Evolutionary conservation across 768 basidiomycete species (phyloP).

Genomic region (Suillus americanus): DNA sequence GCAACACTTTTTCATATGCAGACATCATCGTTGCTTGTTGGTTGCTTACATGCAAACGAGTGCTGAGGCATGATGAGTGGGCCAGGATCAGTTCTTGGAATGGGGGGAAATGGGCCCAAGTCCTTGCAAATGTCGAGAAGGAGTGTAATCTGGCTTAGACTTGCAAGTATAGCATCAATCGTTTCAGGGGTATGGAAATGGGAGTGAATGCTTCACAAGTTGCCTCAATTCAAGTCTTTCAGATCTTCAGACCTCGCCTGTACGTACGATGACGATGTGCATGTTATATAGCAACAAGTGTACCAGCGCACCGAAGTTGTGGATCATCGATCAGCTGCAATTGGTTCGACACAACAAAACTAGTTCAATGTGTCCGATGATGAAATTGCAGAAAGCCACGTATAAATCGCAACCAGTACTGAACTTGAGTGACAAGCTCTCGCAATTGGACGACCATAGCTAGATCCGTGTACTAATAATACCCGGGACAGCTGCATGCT

Average conservation of each 20-base stretch:
- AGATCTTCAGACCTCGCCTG: neutral
- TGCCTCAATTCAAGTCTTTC: neutral
- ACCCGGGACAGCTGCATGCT: neutral
- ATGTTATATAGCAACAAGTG: neutral
- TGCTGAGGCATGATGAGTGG: conserved; percentile 27
- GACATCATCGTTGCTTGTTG: conserved; percentile 26
- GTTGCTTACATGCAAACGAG: conserved; percentile 17
- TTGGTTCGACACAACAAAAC: neutral
- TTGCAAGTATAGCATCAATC: neutral
- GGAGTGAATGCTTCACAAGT: neutral
- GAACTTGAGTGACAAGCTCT: neutral
- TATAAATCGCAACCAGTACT: neutral
- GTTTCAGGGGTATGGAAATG: neutral
- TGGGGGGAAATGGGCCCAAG: conserved; percentile 25
- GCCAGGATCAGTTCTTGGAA: conserved; percentile 22
- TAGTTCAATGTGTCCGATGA: neutral
- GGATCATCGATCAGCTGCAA: neutral
- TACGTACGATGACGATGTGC: neutral
- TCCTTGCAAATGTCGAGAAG: conserved; percentile 23
- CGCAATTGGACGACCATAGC: neutral
- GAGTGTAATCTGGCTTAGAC: conserved; percentile 22
- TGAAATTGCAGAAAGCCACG: neutral
- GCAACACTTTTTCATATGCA: conserved; percentile 29
- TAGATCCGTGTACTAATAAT: neutral
- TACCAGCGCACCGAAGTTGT: neutral